Evolutionary conservation across 768 basidiomycete species (phyloP), one percentile per base, ranked within the genome.

Genomic region (Clitopilus hobsonii): DNA sequence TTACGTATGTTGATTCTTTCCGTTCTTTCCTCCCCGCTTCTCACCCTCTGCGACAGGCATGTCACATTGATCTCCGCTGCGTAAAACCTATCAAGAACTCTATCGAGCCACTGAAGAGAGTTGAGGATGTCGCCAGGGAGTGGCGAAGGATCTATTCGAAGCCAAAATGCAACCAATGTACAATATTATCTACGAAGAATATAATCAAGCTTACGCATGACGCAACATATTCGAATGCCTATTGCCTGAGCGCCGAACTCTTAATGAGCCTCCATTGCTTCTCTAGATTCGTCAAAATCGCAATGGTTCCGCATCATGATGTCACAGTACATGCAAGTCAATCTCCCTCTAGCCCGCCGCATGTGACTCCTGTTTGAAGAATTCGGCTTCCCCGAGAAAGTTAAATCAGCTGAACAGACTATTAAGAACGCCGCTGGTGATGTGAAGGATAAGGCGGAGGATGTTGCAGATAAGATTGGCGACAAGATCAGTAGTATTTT

Each of bases 61-160:
- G 89, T 92, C 59, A 92, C 89, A 0, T 71, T 92, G 53, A 92
- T 92, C 52, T 91, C 89, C 0, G 89, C 89, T 1, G 89, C 89
- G 6, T 90, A 90, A 67, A 89, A 92, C 66, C 74, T 92, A 8
- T 91, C 89, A 32, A 80, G 87, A 63, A 91, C 88, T 4, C 51
- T 75, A 53, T 63, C 65, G 30, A 67, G 61, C 41, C 41, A 45
- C 22, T 20, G 22, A 18, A 8, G 41, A 45, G n/a, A n/a, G n/a
- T n/a, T n/a, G n/a, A n/a, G n/a, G n/a, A n/a, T n/a, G n/a, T n/a
- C n/a, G n/a, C n/a, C n/a, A n/a, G n/a, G n/a, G n/a, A n/a, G n/a
- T n/a, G n/a, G n/a, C n/a, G n/a, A n/a, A n/a, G n/a, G n/a, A n/a
- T n/a, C n/a, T n/a, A n/a, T n/a, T n/a, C n/a, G n/a, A n/a, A n/a